These are phyloP conservation scores for Epichloe baconii DNA, from an alignment of 2,329 filamentous ascomycete species.

Conservation along the genomic window DNA sequence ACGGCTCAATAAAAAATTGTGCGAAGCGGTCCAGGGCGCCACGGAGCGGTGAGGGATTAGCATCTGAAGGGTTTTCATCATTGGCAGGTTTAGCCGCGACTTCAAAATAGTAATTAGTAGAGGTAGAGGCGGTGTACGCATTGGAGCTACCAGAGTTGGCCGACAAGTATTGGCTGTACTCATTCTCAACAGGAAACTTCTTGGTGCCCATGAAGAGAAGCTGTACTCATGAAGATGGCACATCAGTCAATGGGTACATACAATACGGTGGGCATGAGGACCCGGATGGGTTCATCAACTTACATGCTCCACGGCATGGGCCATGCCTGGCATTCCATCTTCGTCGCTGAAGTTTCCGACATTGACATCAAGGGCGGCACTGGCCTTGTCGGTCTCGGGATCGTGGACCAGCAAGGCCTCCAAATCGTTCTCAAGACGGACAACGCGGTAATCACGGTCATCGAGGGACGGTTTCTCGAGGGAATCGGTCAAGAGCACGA, in stretches of 20 bases:
- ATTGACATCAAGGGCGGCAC: constrained; percentile 87
- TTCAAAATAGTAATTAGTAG: constrained; percentile 97
- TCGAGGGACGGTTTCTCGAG: constrained; percentile 78
- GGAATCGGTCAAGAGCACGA: constrained; percentile 45
- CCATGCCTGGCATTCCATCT: constrained; percentile 83
- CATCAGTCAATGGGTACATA: constrained; percentile 7
- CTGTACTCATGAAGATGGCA: constrained; percentile 18
- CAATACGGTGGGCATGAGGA: constrained; percentile 2
- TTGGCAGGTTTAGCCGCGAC: constrained; percentile 68
- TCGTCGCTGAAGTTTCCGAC: constrained; percentile 92
- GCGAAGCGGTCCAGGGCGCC: constrained; percentile 84
- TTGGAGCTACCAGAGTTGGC: constrained; percentile 86
- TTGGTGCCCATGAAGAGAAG: constrained; percentile 97
- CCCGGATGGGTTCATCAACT: constrained; percentile 11
- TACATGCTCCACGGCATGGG: constrained; percentile 88
- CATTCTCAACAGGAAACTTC: constrained; percentile 94
- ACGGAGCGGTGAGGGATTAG: constrained; percentile 50
- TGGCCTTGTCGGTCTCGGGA: constrained; percentile 90
- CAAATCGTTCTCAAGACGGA: constrained; percentile 72
- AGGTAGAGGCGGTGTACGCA: constrained; percentile 84
- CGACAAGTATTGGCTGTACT: constrained; percentile 86
- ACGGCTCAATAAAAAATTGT: constrained; percentile 81
- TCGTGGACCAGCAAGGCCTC: constrained; percentile 91
- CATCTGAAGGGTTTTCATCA: constrained; percentile 38
- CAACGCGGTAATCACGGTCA: constrained; percentile 76